phyloP scores from a whole-genome alignment of 495 filamentous ascomycete genomes.

The Trichoderma virens region DNA sequence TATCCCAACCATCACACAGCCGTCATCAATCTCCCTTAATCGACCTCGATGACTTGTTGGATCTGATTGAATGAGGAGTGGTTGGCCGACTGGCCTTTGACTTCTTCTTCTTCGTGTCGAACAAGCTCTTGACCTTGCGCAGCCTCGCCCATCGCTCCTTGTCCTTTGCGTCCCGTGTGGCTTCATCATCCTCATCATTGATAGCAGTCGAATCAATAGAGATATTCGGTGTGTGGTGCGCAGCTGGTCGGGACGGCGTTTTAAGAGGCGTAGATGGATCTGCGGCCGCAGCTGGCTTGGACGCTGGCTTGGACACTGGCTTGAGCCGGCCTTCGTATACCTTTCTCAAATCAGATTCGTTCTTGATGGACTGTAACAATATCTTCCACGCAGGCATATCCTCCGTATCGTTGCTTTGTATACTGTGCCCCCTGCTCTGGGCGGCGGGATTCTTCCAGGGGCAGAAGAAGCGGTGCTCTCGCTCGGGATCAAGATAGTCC shows the following conservation, averaged over 20 bases:
- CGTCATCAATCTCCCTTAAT: not conserved
- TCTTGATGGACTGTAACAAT: constrained; percentile 34
- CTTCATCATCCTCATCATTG: constrained; percentile 31
- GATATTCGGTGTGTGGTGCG: constrained; percentile 16
- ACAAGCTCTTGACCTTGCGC: constrained; percentile 49
- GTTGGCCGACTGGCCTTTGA: constrained; percentile 22
- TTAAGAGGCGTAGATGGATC: not conserved
- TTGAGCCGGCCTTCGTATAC: constrained; percentile 10
- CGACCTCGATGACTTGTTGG: not conserved
- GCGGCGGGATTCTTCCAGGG: constrained; percentile 61
- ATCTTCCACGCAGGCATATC: constrained; percentile 39
- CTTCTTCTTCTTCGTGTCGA: constrained; percentile 44
- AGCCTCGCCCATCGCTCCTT: constrained; percentile 47
- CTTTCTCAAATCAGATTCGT: constrained; percentile 34
- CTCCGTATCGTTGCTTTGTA: constrained; percentile 14
- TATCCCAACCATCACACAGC: not conserved
- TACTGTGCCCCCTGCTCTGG: constrained; percentile 42
- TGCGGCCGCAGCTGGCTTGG: constrained; percentile 6
- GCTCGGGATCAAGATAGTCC: constrained; percentile 56
- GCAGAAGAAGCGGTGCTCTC: constrained; percentile 73
- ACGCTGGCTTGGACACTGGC: constrained; percentile 19
- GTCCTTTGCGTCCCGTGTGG: constrained; percentile 42
- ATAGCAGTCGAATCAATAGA: constrained; percentile 11
- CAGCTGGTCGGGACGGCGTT: constrained; percentile 13
- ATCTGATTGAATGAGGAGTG: constrained; percentile 14